These are phyloP conservation scores for Exserohilum turcica DNA, from an alignment of 2,329 filamentous ascomycete species.

Conservation along the genomic window DNA sequence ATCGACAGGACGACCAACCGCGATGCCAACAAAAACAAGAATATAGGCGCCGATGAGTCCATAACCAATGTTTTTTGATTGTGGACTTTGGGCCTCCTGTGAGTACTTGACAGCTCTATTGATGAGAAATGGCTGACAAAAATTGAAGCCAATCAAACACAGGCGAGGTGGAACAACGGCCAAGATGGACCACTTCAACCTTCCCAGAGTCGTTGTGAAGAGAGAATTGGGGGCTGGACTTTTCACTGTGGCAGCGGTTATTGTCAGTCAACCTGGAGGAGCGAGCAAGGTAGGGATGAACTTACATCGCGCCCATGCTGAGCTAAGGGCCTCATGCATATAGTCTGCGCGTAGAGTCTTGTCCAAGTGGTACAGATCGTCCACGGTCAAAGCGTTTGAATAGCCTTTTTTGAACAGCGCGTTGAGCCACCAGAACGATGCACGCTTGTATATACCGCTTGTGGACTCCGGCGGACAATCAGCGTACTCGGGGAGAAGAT, in stretches of 20 bases:
- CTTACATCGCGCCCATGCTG: constrained; percentile 50
- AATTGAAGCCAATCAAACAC: constrained; percentile 45
- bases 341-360: constrained; percentile 52
- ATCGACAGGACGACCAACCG: constrained; percentile 26
- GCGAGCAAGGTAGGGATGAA: not conserved
- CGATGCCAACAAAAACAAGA: constrained; percentile 43
- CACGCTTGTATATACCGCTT: constrained; percentile 56
- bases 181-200: constrained; percentile 38
- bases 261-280: constrained; percentile 3
- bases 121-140: constrained; percentile 46
- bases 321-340: constrained; percentile 46
- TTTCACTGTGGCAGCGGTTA: constrained; percentile 14
- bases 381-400: constrained; percentile 49
- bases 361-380: constrained; percentile 54
- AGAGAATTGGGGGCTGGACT: constrained; percentile 29
- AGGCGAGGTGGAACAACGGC: constrained; percentile 37
- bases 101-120: constrained; percentile 39
- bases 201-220: constrained; percentile 32
- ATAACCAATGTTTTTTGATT: constrained; percentile 39
- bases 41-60: constrained; percentile 43
- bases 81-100: constrained; percentile 16
- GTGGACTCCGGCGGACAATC: constrained; percentile 58
- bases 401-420: constrained; percentile 58
- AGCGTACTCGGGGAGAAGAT: constrained; percentile 49
- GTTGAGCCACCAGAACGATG: constrained; percentile 61